Conservation (phyloP, 208 protist genomes). For the Leishmania tropica region DNA sequence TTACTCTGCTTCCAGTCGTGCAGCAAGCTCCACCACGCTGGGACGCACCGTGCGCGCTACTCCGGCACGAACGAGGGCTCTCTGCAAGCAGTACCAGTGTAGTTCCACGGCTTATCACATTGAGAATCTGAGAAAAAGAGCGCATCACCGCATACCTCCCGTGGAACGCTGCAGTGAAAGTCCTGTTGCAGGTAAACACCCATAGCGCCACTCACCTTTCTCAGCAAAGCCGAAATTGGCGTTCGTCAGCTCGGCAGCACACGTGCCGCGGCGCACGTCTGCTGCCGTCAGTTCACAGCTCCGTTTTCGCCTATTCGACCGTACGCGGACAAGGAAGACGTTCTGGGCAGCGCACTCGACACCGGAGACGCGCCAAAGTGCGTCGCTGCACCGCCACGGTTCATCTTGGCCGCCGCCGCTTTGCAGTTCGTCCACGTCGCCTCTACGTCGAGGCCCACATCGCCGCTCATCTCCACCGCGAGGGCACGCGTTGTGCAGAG, state of each 20-base stretch:
- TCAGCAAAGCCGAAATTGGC: slow-evolving; percentile 6
- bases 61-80: slow-evolving; percentile 39
- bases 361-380: slow-evolving; percentile 35
- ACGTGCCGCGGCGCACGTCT: slow-evolving; percentile 44
- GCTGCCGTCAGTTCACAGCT: slow-evolving; percentile 64
- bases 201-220: slow-evolving; percentile 26
- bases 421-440: not conserved
- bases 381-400: slow-evolving; percentile 19
- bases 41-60: slow-evolving; percentile 48
- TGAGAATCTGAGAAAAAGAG: slow-evolving; percentile 35
- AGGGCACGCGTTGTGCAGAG: not conserved
- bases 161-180: slow-evolving; percentile 42
- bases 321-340: slow-evolving; percentile 45
- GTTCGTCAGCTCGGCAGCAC: slow-evolving; percentile 2
- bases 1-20: slow-evolving; percentile 34
- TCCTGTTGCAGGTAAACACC: slow-evolving; percentile 53
- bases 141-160: slow-evolving; percentile 55
- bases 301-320: slow-evolving; percentile 30
- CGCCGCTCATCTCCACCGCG: not conserved
- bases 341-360: slow-evolving; percentile 62
- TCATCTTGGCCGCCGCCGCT: not conserved
- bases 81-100: slow-evolving; percentile 59
- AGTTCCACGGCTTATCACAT: not conserved
- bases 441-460: not conserved
- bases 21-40: slow-evolving; percentile 21